Evolutionary conservation across 495 filamentous ascomycete genomes (phyloP).

Genomic region (Penicillium angulare): DNA sequence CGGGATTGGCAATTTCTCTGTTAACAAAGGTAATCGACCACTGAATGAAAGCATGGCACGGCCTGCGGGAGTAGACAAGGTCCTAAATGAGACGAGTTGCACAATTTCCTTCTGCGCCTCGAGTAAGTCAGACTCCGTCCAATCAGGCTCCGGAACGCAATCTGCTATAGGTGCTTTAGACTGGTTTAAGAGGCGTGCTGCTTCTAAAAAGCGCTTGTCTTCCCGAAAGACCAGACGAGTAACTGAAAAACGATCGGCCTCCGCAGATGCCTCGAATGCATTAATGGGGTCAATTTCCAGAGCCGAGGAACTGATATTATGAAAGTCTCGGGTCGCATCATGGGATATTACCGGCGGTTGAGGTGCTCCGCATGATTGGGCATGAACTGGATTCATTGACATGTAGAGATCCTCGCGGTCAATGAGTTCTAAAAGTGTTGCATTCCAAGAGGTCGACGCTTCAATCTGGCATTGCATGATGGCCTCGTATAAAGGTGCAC

Average conservation of each 20-base stretch:
- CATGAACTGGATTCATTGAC: constrained; percentile 52
- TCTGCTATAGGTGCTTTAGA: constrained; percentile 72
- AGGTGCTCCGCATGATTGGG: constrained; percentile 29
- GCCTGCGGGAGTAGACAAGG: constrained; percentile 81
- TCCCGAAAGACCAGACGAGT: constrained; percentile 86
- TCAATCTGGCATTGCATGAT: constrained; percentile 77
- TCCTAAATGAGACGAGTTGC: constrained; percentile 78
- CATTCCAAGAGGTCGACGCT: constrained; percentile 75
- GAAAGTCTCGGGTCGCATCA: constrained; percentile 69
- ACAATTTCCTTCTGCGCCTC: constrained; percentile 91
- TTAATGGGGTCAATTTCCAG: constrained; percentile 58
- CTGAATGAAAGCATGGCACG: constrained; percentile 82
- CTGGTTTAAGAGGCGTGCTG: constrained; percentile 73
- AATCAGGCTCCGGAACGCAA: constrained; percentile 70
- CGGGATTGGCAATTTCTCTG: constrained; percentile 81
- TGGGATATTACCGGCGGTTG: constrained; percentile 54
- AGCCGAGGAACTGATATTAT: constrained; percentile 62
- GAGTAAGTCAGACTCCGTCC: constrained; percentile 81
- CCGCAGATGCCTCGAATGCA: constrained; percentile 64
- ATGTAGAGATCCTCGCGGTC: constrained; percentile 77
- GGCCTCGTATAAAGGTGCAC: constrained; percentile 76
- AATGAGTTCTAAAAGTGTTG: constrained; percentile 68
- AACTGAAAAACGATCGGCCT: constrained; percentile 76
- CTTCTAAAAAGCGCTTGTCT: constrained; percentile 83
- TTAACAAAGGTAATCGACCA: constrained; percentile 77